Evolutionary conservation across 805 yeast genomes (phyloP).

Genomic region (Jamesozyma lodderae): DNA sequence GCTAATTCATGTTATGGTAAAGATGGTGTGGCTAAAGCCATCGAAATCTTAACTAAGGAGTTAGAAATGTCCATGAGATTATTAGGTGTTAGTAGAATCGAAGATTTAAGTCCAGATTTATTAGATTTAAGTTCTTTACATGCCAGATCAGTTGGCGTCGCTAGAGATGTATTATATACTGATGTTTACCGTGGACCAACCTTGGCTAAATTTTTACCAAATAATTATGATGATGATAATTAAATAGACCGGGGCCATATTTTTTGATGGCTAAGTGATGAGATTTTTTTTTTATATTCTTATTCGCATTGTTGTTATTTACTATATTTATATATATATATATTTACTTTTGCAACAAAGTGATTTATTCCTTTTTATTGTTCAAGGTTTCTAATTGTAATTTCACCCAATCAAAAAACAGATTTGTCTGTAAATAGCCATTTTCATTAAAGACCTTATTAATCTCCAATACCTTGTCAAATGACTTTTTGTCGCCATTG

Average conservation of each 20-base stretch:
- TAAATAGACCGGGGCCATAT: too few relatives aligned
- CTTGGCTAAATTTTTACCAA: constrained; percentile 39
- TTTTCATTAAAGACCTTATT: constrained; percentile 32
- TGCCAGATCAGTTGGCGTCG: constrained; percentile 35
- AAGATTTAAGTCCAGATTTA: constrained; percentile 34
- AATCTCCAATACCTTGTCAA: constrained; percentile 21
- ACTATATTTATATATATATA: constrained; percentile 27
- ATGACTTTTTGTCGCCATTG: constrained; percentile 9
- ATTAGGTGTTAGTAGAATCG: constrained; percentile 49
- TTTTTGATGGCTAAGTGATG: too few relatives aligned
- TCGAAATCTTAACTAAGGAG: constrained; percentile 58
- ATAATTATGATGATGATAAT: constrained; percentile 6
- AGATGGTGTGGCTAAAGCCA: constrained; percentile 49
- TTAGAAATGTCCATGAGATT: constrained; percentile 68
- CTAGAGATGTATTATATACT: constrained; percentile 48
- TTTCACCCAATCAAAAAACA: constrained; percentile 35
- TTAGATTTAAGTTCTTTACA: constrained; percentile 47
- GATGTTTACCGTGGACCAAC: constrained; percentile 49
- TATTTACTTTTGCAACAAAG: constrained; percentile 31
- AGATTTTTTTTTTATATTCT: neutral
- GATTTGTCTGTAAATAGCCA: constrained; percentile 36
- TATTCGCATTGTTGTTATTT: neutral
- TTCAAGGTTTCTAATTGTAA: constrained; percentile 30
- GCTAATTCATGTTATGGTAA: constrained; percentile 57
- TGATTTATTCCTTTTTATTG: constrained; percentile 3